Base-by-base conservation (phyloP, 2,329 filamentous ascomycete genomes). In the Decorospora gaudefroyi region DNA sequence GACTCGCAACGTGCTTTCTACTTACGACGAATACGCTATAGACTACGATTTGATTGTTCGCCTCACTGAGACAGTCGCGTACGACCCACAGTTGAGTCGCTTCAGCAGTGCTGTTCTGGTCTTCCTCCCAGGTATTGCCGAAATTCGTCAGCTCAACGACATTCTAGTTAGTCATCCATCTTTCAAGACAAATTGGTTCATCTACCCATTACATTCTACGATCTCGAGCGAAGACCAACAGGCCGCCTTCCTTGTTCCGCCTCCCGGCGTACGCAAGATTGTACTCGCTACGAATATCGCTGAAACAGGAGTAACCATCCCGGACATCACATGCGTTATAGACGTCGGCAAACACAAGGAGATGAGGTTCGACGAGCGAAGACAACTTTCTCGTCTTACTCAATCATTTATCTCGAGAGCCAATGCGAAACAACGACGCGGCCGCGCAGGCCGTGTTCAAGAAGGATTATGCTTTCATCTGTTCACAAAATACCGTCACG, bases 171-270 rank as follows among this genome's bases (percentile, higher is more conserved):
- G 88, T 0, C 86, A 95, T 59, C 83, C 85, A 1, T 79, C 80
- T 3, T 96, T 97, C 68, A 76, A 81, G 22, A 78, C 79, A 25
- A 80, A 84, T 42, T 99, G 92, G 91, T 80, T 89, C 40, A 78
- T 99, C 1, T 91, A 95, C 67, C 87, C 90, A 9, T 78, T 99
- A 23, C 93, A 99, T 67, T 97, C 93, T 0, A 90, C 88, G 0
- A 96, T 99, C 57, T 90, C 92, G 8, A 96, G 88, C 32, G 92
- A 97, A 61, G 93, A 99, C 49, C 93, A 99, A 67, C 92, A 99
- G 70, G 85, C 87, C 22, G 93, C 93, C 0, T 99, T 99, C 67
- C 76, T 89, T 4, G 74, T 96, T 0, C 93, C 93, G 4, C 90
- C 91, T 1, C 79, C 78, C 3, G 92, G 92, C 0, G 78, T 84